Evolutionary conservation across 345 rosid genomes (phyloP).

Genomic region (Pistacia integerrima): DNA sequence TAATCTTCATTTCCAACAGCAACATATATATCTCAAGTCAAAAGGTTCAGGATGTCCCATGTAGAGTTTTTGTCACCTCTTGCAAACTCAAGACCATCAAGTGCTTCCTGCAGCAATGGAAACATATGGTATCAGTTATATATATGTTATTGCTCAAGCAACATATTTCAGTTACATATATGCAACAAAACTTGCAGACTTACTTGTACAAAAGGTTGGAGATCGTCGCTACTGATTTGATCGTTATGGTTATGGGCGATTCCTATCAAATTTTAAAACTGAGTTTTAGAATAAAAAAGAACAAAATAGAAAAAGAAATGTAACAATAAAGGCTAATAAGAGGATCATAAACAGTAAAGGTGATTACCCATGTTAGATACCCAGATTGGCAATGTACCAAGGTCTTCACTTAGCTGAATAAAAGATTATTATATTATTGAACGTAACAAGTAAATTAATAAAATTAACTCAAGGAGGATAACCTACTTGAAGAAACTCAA

Average conservation of each 20-base stretch:
- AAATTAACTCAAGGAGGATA: no score
- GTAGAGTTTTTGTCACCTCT: constrained; percentile 69
- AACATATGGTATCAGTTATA: background rate
- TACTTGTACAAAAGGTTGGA: constrained; percentile 89
- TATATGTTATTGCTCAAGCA: background rate
- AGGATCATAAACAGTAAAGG: no score
- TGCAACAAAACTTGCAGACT: constrained; percentile 13
- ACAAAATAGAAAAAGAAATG: constrained; percentile 12
- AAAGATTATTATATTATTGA: no score
- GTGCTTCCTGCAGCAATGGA: constrained; percentile 78
- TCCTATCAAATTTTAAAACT: constrained; percentile 46
- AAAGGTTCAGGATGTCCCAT: constrained; percentile 94
- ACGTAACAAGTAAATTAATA: no score
- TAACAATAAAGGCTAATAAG: background rate
- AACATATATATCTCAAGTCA: constrained; percentile 84
- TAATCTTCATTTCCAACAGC: constrained; percentile 89
- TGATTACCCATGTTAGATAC: constrained; percentile 87
- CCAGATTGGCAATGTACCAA: constrained; percentile 83
- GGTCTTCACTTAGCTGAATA: constrained; percentile 77
- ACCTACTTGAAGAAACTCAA: constrained; percentile 83
- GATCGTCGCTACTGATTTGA: constrained; percentile 61
- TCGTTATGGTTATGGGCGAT: constrained; percentile 89
- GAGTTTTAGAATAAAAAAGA: background rate
- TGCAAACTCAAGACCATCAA: constrained; percentile 92
- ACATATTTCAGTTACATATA: no score